Evolutionary conservation across 352 stramenopile genomes (phyloP), one percentile per base, ranked within the genome.

Genomic region (Globisporangium camurandrum): DNA sequence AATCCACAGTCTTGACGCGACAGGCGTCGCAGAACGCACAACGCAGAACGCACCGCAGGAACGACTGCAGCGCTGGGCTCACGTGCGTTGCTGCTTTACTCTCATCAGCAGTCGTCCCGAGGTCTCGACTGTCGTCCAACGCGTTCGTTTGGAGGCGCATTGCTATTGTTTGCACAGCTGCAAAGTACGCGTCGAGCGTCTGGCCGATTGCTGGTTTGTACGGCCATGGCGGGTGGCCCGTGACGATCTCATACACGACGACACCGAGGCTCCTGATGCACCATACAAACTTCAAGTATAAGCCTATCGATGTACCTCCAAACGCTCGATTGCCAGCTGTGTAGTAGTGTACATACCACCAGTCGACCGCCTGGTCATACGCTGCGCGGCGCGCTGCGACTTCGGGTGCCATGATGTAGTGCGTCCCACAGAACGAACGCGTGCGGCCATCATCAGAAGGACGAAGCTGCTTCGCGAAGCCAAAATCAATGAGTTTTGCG

Each of bases 331-430:
- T n/a, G n/a, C n/a, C n/a, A n/a, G n/a, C n/a, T n/a, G n/a, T n/a
- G n/a, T n/a, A n/a, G n/a, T n/a, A n/a, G n/a, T n/a, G 4, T 14
- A 61, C 65, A 5, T 57, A 88, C 80, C 80, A 93, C 81, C 81
- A 93, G 53, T 93, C 81, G 42, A 75, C 54, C 41, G 47, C 49
- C 51, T 54, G 46, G 6, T 61, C 65, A 46, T 81, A 71, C n/a
- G n/a, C n/a, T 0, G 49, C 40, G n/a, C 69, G 26, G 5, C 49
- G 55, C n/a, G 50, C 55, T 41, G 75, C 83, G 20, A 93, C 49
- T 30, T 93, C 81, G 0, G 81, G 81, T 1, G 78, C 76, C 66
- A 87, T 86, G 42, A 86, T 56, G 46, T 90, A 93, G 30, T 84
- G 74, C 10, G 81, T 93, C 1, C 81, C 78, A 47, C 74, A 87